phyloP scores from a whole-genome alignment of 345 rosid genomes.

The Brassica incana region DNA sequence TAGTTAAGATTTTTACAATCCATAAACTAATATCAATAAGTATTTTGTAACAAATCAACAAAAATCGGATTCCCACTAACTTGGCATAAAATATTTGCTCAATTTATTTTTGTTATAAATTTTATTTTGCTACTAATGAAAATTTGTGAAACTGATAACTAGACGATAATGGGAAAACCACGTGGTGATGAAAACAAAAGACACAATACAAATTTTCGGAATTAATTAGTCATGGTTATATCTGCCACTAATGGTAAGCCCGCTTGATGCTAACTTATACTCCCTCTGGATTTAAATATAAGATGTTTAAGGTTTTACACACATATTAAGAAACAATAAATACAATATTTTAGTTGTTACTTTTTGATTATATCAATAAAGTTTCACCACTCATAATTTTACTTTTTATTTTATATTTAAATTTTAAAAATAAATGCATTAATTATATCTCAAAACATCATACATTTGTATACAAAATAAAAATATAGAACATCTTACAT shows the following conservation, averaged over 20 bases:
- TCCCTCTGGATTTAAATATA: too few species aligned
- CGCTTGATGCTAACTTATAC: constrained; percentile 26
- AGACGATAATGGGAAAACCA: constrained; percentile 12
- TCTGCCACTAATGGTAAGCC: constrained; percentile 23
- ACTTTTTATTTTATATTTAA: too few species aligned
- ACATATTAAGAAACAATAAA: too few species aligned
- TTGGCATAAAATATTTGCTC: neutral
- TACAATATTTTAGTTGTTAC: too few species aligned
- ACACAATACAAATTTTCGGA: constrained; percentile 4
- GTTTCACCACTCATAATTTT: too few species aligned
- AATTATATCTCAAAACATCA: too few species aligned
- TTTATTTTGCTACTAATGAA: neutral
- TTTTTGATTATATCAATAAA: too few species aligned
- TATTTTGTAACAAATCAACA: neutral
- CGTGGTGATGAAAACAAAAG: constrained; percentile 27
- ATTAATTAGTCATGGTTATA: constrained; percentile 8
- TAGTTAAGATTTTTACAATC: neutral
- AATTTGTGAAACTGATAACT: neutral
- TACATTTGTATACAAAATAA: too few species aligned
- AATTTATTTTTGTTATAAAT: neutral
- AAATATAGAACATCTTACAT: too few species aligned
- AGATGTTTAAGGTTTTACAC: too few species aligned
- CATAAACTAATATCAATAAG: neutral
- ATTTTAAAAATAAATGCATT: too few species aligned
- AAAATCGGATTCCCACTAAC: neutral